Conservation (phyloP, 2,329 filamentous ascomycete species). For the Ceratocystiopsis sp. region DNA sequence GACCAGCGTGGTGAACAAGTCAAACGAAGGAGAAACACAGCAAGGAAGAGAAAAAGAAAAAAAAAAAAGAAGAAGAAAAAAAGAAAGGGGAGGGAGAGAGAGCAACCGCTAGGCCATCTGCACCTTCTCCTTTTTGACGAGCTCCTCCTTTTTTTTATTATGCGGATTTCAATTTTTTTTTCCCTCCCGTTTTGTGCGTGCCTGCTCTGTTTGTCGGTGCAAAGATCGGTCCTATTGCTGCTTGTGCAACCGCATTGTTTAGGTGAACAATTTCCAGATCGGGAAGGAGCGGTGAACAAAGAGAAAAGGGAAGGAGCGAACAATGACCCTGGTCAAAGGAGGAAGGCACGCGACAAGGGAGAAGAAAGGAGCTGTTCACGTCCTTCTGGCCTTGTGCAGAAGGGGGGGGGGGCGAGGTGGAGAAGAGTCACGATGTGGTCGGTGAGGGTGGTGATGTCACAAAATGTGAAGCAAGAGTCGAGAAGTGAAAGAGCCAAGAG, state of each 20-base stretch:
- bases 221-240: background rate
- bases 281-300: constrained; percentile 1
- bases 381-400: too few species aligned
- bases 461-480: background rate
- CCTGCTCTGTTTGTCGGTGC: background rate
- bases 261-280: background rate
- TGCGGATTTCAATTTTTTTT: background rate
- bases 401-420: too few species aligned
- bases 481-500: background rate
- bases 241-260: constrained; percentile 2
- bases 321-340: too few species aligned
- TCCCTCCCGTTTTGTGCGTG: background rate
- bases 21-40: constrained; percentile 2
- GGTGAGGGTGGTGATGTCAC: background rate
- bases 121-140: background rate
- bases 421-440: too few species aligned
- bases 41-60: background rate
- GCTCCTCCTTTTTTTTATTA: background rate
- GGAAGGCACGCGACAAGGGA: too few species aligned
- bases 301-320: too few species aligned
- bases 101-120: background rate
- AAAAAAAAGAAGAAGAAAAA: background rate
- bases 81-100: background rate
- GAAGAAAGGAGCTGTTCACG: too few species aligned
- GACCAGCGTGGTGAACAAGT: constrained; percentile 7